Conservation (phyloP, 1,284 basidiomycete genomes). For the Vanrija pseudolonga region DNA sequence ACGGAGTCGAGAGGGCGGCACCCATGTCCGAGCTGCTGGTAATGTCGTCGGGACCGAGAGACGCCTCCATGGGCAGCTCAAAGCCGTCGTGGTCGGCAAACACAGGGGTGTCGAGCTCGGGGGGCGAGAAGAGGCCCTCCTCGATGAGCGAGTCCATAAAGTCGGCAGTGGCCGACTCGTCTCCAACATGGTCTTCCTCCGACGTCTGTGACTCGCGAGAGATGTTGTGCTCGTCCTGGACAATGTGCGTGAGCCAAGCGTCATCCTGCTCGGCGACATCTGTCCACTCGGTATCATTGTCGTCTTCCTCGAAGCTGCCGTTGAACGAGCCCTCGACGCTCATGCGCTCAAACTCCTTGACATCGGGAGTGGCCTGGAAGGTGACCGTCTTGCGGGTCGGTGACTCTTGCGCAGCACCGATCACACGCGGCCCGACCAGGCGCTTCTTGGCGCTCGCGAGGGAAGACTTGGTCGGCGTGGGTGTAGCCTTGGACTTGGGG, state of each 20-base stretch:
- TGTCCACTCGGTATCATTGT: slow-evolving; percentile 46
- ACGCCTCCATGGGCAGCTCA: slow-evolving; percentile 22
- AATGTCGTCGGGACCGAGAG: neutral
- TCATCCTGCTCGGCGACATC: slow-evolving; percentile 19
- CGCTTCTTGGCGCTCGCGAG: slow-evolving; percentile 66
- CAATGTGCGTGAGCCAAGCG: slow-evolving; percentile 4
- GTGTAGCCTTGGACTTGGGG: slow-evolving; percentile 16
- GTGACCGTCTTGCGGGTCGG: slow-evolving; percentile 72
- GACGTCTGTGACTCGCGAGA: neutral
- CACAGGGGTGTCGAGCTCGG: slow-evolving; percentile 28
- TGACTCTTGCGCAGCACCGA: slow-evolving; percentile 44
- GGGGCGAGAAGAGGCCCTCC: slow-evolving; percentile 45
- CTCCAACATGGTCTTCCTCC: slow-evolving; percentile 4
- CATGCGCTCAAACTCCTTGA: slow-evolving; percentile 75
- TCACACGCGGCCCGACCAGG: slow-evolving; percentile 69
- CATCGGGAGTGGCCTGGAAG: slow-evolving; percentile 79
- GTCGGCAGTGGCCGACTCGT: slow-evolving; percentile 46
- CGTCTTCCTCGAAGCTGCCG: slow-evolving; percentile 38
- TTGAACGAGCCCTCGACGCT: slow-evolving; percentile 54
- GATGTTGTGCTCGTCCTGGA: slow-evolving; percentile 1
- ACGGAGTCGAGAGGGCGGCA: slow-evolving; percentile 33
- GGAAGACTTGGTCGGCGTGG: slow-evolving; percentile 58
- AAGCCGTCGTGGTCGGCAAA: slow-evolving; percentile 34
- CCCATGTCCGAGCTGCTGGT: neutral
- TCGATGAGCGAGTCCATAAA: slow-evolving; percentile 48